Conservation (phyloP, 2,329 filamentous ascomycete species). For the Mariannaea sp. region DNA sequence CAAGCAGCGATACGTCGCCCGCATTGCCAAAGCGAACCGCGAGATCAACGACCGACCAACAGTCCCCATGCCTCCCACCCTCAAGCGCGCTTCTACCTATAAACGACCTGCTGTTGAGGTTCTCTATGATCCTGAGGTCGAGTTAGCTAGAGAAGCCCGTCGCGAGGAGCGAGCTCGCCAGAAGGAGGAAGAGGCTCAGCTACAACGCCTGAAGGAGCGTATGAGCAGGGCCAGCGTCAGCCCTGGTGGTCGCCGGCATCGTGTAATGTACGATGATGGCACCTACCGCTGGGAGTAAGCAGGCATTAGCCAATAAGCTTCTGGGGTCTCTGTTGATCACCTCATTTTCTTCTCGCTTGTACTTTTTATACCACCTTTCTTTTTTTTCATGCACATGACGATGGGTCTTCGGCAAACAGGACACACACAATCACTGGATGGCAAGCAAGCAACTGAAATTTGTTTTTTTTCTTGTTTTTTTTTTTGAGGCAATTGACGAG, state of each 20-base stretch:
- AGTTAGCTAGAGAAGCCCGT: constrained; percentile 42
- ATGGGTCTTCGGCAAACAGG: constrained; percentile 11
- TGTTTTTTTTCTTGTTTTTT: neutral
- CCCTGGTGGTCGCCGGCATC: constrained; percentile 43
- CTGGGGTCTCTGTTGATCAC: constrained; percentile 16
- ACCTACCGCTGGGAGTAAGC: constrained; percentile 48
- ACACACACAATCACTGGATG: constrained; percentile 8
- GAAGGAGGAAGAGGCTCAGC: constrained; percentile 47
- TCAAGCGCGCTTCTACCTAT: constrained; percentile 33
- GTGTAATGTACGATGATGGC: constrained; percentile 46
- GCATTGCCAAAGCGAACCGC: constrained; percentile 49
- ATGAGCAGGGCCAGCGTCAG: constrained; percentile 47
- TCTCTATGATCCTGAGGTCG: constrained; percentile 34
- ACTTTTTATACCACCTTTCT: constrained; percentile 29
- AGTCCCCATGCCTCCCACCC: constrained; percentile 37
- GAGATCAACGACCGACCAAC: constrained; percentile 47
- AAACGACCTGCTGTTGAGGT: constrained; percentile 33
- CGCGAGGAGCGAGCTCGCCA: constrained; percentile 41
- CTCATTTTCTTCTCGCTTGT: constrained; percentile 18
- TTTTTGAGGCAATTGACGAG: neutral
- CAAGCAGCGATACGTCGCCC: constrained; percentile 34
- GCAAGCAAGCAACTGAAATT: neutral
- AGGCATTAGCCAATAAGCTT: constrained; percentile 1
- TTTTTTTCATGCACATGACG: too few relatives aligned
- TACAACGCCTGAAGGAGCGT: constrained; percentile 47